Base-by-base conservation (phyloP, 2,329 filamentous ascomycete species). In the Ophiostoma himal-ulmi region DNA sequence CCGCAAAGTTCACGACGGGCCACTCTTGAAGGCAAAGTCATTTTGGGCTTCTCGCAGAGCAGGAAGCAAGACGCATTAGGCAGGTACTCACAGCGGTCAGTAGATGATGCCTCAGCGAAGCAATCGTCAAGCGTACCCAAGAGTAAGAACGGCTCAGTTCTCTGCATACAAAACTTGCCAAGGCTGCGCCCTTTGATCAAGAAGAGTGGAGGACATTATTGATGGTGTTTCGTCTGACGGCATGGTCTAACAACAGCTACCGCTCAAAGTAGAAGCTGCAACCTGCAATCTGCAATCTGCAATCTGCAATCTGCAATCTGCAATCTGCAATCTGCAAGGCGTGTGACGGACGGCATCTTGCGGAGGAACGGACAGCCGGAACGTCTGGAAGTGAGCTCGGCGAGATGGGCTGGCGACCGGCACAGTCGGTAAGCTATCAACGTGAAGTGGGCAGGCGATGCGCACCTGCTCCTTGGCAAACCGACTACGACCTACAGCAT, bases 61-160 rank as follows among this genome's bases (percentile, higher is more conserved):
- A 52, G 57, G 57, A n/a, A 6, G 57, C 57, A 34, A 5, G 26
- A 62, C 57, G 57, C 11, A 57, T 57, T 57, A 57, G 52, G 52
- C 17, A 57, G 52, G 52, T 57, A n/a, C 44, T 6, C 44, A 48
- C n/a, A 57, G n/a, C 26, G n/a, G 10, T 11, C 7, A 10, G 52
- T 26, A 5, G 10, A 11, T 11, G 30, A 30, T n/a, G 48, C 44
- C 11, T 39, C 11, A 39, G 37, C 37, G 13, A 39, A 39, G 6
- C 2, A 39, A 13, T 39, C 37, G 30, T 30, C 30, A 30, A 30
- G 0, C 1, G 54, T 14, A 52, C 1, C 54, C 54, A 30, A 60
- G 52, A 57, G 52, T 57, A 57, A 57, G 52, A 57, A 57, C 57
- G 57, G 26, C 57, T 36, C 57, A 34, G 7, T n/a, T 62, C 57